Percentiles rank a stretch among this genome's conserved stretches.
These are phyloP conservation scores for Apocynum venetum DNA, from an alignment of 257 asterid genomes.

Conservation along the genomic window DNA sequence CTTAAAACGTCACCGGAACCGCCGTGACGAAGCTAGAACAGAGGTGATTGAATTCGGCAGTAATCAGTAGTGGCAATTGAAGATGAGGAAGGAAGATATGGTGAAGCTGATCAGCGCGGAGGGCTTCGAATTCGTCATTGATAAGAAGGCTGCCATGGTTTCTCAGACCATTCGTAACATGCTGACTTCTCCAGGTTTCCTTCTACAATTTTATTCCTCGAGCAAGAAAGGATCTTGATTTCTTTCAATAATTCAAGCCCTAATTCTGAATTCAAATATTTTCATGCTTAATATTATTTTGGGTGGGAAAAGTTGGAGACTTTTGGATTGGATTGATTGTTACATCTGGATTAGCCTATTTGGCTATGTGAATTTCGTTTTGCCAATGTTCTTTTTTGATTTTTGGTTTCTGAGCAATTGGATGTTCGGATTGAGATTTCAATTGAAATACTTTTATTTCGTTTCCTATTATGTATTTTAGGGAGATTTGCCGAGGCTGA, in stretches of 20 bases:
- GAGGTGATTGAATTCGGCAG: neutral
- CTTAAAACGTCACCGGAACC: neutral
- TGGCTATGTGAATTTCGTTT: neutral
- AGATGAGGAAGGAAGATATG: conserved; percentile 71
- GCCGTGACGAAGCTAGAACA: no score
- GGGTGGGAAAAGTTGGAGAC: neutral
- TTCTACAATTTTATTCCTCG: neutral
- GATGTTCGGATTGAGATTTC: neutral
- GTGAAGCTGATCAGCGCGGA: conserved; percentile 95
- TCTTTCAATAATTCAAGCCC: neutral
- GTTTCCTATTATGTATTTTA: conserved; percentile 18
- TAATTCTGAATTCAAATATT: neutral
- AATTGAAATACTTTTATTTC: neutral
- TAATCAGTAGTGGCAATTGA: neutral
- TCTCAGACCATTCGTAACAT: conserved; percentile 97
- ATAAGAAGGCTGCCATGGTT: conserved; percentile 94
- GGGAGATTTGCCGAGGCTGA: conserved; percentile 86
- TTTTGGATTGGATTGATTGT: neutral
- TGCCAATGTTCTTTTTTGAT: neutral
- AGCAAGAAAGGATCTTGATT: neutral
- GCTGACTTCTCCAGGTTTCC: conserved; percentile 96
- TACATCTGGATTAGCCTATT: neutral
- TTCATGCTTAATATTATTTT: neutral
- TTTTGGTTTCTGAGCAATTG: neutral
- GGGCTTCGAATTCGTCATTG: conserved; percentile 86